phyloP scores from a whole-genome alignment of 768 basidiomycete species.

The Boletus tylopilopsis region DNA sequence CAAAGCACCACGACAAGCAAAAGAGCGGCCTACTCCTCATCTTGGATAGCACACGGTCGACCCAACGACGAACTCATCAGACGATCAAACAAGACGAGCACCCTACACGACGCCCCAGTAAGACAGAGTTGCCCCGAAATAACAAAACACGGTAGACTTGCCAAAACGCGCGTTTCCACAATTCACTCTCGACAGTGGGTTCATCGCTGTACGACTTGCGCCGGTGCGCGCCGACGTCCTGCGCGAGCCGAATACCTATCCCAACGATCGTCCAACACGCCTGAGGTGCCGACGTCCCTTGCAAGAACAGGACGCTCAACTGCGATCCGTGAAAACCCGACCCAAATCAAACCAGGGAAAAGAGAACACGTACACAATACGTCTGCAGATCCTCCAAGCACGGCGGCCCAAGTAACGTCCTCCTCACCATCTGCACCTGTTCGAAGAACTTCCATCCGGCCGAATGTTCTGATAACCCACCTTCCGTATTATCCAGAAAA shows the following conservation, averaged over 20 bases:
- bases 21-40: constrained; percentile 56
- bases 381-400: constrained; percentile 69
- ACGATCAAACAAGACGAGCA: constrained; percentile 30
- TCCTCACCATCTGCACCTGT: constrained; percentile 56
- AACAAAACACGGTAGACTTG: not conserved
- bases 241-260: constrained; percentile 51
- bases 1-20: not conserved
- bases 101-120: constrained; percentile 14
- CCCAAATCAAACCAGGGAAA: constrained; percentile 4
- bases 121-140: not conserved
- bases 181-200: constrained; percentile 48
- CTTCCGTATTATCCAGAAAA: constrained; percentile 31
- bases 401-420: constrained; percentile 52
- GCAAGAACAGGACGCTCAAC: constrained; percentile 53
- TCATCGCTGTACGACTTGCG: constrained; percentile 30
- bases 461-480: constrained; percentile 36
- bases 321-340: constrained; percentile 19
- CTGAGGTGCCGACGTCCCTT: constrained; percentile 57
- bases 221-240: constrained; percentile 58
- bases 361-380: constrained; percentile 44
- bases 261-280: constrained; percentile 68
- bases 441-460: constrained; percentile 50
- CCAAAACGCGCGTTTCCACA: constrained; percentile 59
- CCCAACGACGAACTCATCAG: constrained; percentile 50
- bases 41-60: constrained; percentile 61